phyloP scores from a whole-genome alignment of 2,329 filamentous ascomycete species.

The Thelonectria olida region DNA sequence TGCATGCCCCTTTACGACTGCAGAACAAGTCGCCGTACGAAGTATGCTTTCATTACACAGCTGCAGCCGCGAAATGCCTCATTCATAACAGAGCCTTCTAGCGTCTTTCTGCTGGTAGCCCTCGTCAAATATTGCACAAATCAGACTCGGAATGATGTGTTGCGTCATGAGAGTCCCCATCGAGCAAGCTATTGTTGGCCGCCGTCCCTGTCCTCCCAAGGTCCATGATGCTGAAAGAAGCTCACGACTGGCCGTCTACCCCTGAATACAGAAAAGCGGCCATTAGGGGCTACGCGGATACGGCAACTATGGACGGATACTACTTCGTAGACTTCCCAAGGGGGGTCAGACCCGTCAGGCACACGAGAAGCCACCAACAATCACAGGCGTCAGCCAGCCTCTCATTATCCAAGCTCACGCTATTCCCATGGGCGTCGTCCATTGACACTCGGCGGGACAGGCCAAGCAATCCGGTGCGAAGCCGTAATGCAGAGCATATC shows the following conservation, averaged over 20 bases:
- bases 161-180: not conserved
- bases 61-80: constrained; percentile 32
- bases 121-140: not conserved
- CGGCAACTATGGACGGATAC: constrained; percentile 18
- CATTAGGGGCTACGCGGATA: constrained; percentile 25
- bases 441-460: not conserved
- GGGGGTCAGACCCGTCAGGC: not conserved
- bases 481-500: not conserved
- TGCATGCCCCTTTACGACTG: constrained; percentile 43
- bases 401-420: not conserved
- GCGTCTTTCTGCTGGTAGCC: not conserved
- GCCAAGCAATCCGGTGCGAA: not conserved
- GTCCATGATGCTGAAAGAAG: not conserved
- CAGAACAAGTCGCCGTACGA: constrained; percentile 35
- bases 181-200: not conserved
- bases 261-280: constrained; percentile 31
- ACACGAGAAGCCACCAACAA: constrained; percentile 6
- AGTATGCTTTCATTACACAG: constrained; percentile 35
- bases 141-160: not conserved
- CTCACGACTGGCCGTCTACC: constrained; percentile 20
- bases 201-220: constrained; percentile 1
- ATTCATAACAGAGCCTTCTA: not conserved
- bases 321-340: not conserved
- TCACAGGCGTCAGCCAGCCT: not conserved
- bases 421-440: constrained; percentile 2